Conservation (phyloP, 2,329 filamentous ascomycete species). For the Phyllosticta ampelicida region DNA sequence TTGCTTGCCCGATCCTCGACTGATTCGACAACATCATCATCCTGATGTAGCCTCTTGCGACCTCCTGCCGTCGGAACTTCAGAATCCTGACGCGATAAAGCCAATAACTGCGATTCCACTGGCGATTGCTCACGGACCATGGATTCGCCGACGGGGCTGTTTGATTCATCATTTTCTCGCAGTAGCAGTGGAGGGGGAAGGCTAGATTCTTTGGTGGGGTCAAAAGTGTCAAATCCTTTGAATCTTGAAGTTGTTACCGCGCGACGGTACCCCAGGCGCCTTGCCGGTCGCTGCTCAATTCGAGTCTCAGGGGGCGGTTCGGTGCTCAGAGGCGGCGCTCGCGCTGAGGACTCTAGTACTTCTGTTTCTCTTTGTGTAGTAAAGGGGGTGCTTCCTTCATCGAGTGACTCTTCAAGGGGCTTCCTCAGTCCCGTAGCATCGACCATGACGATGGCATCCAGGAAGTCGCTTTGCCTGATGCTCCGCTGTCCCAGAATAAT, state of each 20-base stretch:
- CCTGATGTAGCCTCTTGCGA: constrained; percentile 3
- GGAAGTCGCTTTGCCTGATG: constrained; percentile 81
- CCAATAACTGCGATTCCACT: neutral
- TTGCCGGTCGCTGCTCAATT: neutral
- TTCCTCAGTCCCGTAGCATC: constrained; percentile 63
- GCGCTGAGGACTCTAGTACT: neutral
- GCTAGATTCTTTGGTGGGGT: constrained; percentile 13
- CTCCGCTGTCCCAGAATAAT: constrained; percentile 62
- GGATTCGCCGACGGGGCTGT: constrained; percentile 1
- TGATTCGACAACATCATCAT: neutral
- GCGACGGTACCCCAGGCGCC: constrained; percentile 12
- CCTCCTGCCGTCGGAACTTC: neutral
- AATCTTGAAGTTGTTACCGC: constrained; percentile 44
- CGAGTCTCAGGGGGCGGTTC: neutral
- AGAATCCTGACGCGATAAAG: neutral
- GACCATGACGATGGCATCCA: constrained; percentile 77
- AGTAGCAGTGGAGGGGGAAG: neutral
- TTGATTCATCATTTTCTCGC: neutral
- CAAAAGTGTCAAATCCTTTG: constrained; percentile 60
- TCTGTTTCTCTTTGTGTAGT: neutral
- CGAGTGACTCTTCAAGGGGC: constrained; percentile 40
- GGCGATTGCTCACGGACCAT: constrained; percentile 19
- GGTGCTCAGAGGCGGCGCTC: neutral
- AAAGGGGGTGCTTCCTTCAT: neutral
- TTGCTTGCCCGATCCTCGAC: constrained; percentile 47